Base-by-base conservation (phyloP, 345 rosid genomes). In the Laguncularia racemosa region DNA sequence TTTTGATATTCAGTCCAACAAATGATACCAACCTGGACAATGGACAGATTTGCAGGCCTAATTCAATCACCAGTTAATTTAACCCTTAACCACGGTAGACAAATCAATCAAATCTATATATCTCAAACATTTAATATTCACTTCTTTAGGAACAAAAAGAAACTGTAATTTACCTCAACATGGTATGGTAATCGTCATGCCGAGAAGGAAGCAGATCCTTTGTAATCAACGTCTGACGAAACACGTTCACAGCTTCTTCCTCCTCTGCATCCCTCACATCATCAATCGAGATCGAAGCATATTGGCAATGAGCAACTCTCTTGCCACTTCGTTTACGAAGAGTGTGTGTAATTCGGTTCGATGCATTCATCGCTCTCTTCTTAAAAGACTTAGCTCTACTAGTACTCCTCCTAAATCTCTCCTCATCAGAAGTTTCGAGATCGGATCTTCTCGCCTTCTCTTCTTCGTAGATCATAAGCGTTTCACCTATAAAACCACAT, bases 121-220 rank as follows among this genome's bases (percentile, higher is more conserved):
- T 33, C 5, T 33, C 40, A 9, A 33, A 6, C 3, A 33, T 9
- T 6, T 33, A 1, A 33, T 33, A 33, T 33, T 6, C 40, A 33
- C 9, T 33, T 33, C 40, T 7, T 1, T 33, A 7, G 11, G 40
- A 33, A 33, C 9, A 33, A 33, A 46, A 11, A 26, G 12, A 16
- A 56, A 16, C 26, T 44, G n/a, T 48, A 13, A 38, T 11, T 58
- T 48, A 86, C 98, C 98, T 89, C 80, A 92, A 71, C 76, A 92
- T 79, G 20, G 95, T 92, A 68, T 92, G 95, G 68, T 89, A 92
- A 79, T 89, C 95, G 62, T 92, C 95, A 18, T 80, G 93, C 6
- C 80, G 71, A 47, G 78, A 51, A 0, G 91, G 96, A 55, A 92
- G 95, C 83, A 78, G 67, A 62, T 83, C 88, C 13, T 64, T 73